These are phyloP conservation scores for Hansenula sp. DNA, from an alignment of 1,139 yeast species.

Conservation along the genomic window DNA sequence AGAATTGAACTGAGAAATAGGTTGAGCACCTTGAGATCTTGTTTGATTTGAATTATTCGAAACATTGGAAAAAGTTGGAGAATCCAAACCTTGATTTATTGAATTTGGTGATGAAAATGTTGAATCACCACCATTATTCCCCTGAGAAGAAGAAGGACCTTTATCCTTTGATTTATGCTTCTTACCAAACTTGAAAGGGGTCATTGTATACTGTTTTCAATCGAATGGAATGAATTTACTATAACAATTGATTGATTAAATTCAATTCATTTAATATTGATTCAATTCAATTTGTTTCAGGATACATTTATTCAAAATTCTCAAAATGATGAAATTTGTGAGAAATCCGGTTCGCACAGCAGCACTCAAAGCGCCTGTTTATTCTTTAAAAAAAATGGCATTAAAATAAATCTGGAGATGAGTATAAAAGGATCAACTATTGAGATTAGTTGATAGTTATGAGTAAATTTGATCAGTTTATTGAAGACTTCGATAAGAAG, in stretches of 20 bases:
- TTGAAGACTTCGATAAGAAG: constrained; percentile 19
- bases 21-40: neutral
- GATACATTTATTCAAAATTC: neutral
- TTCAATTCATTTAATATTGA: too few species aligned
- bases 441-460: too few species aligned
- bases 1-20: neutral
- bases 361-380: neutral
- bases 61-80: constrained; percentile 5
- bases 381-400: neutral
- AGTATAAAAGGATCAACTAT: too few species aligned
- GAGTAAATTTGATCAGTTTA: constrained; percentile 21
- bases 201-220: too few species aligned
- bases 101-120: constrained; percentile 10
- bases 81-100: constrained; percentile 1
- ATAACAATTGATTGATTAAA: too few species aligned
- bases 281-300: too few species aligned
- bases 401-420: neutral
- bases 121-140: neutral
- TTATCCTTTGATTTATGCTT: constrained; percentile 16
- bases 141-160: constrained; percentile 2
- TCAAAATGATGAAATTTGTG: neutral
- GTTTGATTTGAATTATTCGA: neutral
- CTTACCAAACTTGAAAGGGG: constrained; percentile 26
- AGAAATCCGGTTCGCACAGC: neutral
- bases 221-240: too few species aligned